Evolutionary conservation across 2,329 filamentous ascomycete species (phyloP), one percentile per base, ranked within the genome.

Genomic region (Rosellinia necatrix): DNA sequence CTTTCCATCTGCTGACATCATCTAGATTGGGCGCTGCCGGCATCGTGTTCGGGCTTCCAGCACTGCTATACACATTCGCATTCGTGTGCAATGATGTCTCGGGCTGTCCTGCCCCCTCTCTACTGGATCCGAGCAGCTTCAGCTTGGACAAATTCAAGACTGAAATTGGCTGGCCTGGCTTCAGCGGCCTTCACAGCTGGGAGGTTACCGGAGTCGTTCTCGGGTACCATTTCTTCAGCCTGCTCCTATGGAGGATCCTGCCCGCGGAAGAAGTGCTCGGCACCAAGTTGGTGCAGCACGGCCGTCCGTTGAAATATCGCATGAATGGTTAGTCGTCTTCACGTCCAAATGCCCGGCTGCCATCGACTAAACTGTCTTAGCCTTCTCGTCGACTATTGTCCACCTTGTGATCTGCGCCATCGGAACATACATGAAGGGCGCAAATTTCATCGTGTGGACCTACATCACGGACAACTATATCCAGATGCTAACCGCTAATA

Each of bases 61-160:
- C 92, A 37, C 81, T 92, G 62, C 83, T 91, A 65, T 96, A 94
- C 75, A 71, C 86, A 66, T 88, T 93, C 70, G 82, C 87, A 42
- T 96, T 97, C 70, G 79, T 88, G 67, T 97, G 93, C 81, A 97
- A 97, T 76, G 92, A 97, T 72, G 79, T 96, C 61, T 88, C 91
- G 7, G 93, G 94, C 56, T 97, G 94, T 70, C 94, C 93, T 42
- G 87, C 57, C 2, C 92, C 93, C 2, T 91, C 90, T 5, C 80
- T 93, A 6, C 81, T 96, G 21, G 79, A 83, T 62, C 92, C 90
- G 25, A 85, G 81, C 51, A 88, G 83, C 15, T 76, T 96, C 60
- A 86, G 85, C 38, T 76, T 91, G 35, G 83, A 88, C 22, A 82
- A 84, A 64, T 76, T 97, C 65, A 94, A 93, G 78, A 70, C 78